Conservation (phyloP, 228 moss, liverwort and hornwort genomes). For the Sphagnum magellanicum region DNA sequence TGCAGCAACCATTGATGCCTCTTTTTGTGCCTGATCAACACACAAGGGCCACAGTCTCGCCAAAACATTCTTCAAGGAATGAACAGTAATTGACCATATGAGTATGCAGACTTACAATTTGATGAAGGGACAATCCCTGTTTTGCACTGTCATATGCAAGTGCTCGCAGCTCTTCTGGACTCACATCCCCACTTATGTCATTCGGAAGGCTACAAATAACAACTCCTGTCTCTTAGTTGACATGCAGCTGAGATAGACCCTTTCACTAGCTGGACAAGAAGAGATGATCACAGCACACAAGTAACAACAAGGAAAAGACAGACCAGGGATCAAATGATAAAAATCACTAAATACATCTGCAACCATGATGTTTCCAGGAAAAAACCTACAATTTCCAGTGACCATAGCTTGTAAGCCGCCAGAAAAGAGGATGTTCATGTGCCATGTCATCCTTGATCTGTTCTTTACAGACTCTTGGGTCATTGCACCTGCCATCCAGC, state of each 20-base stretch:
- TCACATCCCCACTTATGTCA: slow-evolving; percentile 84
- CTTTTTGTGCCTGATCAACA: slow-evolving; percentile 59
- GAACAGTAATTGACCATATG: neutral
- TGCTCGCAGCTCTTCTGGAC: slow-evolving; percentile 88
- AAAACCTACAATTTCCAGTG: slow-evolving; percentile 82
- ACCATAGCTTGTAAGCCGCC: slow-evolving; percentile 84
- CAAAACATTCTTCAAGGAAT: neutral
- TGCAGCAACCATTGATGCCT: slow-evolving; percentile 61
- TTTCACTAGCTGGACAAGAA: slow-evolving; percentile 10
- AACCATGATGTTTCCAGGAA: too few species aligned
- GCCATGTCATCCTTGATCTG: slow-evolving; percentile 73
- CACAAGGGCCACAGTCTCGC: slow-evolving; percentile 7
- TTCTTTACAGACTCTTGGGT: slow-evolving; percentile 72
- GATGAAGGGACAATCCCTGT: slow-evolving; percentile 61
- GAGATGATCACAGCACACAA: neutral
- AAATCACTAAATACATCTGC: neutral
- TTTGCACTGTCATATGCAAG: slow-evolving; percentile 77
- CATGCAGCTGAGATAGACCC: slow-evolving; percentile 7
- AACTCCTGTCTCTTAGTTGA: slow-evolving; percentile 9
- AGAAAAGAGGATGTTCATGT: slow-evolving; percentile 68
- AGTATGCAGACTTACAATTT: slow-evolving; percentile 51
- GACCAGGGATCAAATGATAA: neutral
- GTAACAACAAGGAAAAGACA: neutral
- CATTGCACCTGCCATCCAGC: slow-evolving; percentile 56
- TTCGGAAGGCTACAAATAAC: slow-evolving; percentile 71